Conservation (phyloP, 2,329 filamentous ascomycete species). For the Pseudogymnoascus sp. region DNA sequence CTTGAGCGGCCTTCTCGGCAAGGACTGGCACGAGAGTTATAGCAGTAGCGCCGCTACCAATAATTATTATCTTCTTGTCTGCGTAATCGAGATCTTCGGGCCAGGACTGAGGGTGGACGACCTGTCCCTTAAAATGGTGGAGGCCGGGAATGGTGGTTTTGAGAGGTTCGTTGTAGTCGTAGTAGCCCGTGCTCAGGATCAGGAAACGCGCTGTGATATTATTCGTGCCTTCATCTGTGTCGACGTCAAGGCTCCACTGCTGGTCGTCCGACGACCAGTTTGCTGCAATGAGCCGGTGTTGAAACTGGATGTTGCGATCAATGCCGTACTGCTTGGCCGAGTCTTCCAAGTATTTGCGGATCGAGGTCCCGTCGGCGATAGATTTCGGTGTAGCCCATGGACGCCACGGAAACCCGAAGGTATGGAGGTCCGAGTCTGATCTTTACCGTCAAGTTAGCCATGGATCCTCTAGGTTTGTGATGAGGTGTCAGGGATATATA, state of each 20-base stretch:
- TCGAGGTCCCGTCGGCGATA: slow-evolving; percentile 41
- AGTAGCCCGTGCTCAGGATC: slow-evolving; percentile 53
- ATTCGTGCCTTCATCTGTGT: slow-evolving; percentile 23
- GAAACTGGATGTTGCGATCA: slow-evolving; percentile 41
- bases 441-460: not conserved
- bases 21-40: slow-evolving; percentile 67
- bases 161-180: slow-evolving; percentile 48
- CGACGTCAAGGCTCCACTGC: slow-evolving; percentile 41
- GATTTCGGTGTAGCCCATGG: slow-evolving; percentile 49
- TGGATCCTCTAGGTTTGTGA: not conserved
- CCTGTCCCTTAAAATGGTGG: slow-evolving; percentile 45
- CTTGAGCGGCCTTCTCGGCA: slow-evolving; percentile 51
- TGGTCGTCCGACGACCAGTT: slow-evolving; percentile 45
- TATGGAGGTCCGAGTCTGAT: slow-evolving; percentile 49
- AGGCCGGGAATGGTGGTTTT: slow-evolving; percentile 46
- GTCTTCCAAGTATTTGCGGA: slow-evolving; percentile 42
- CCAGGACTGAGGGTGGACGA: slow-evolving; percentile 65
- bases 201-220: slow-evolving; percentile 36
- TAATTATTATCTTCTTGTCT: slow-evolving; percentile 55
- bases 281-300: slow-evolving; percentile 38
- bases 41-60: slow-evolving; percentile 68
- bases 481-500: not conserved
- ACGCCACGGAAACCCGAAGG: slow-evolving; percentile 56
- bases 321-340: slow-evolving; percentile 42
- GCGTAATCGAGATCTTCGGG: slow-evolving; percentile 54